A percentile compares a stretch with the other conserved stretches of the same genome.
phyloP scores from a whole-genome alignment of 257 asterid genomes.

The Plantago ovata region DNA sequence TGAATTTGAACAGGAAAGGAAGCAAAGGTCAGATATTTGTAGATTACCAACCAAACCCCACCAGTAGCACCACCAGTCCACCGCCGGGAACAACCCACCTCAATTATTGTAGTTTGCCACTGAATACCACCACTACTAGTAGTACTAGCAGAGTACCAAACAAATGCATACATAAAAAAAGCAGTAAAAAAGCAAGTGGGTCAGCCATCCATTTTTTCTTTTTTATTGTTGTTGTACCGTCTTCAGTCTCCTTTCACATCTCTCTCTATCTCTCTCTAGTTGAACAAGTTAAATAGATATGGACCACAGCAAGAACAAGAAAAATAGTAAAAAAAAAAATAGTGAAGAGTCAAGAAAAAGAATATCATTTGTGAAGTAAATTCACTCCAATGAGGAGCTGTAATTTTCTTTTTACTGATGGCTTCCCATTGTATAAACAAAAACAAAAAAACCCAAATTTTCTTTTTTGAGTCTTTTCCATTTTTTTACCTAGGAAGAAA shows the following conservation, averaged over 20 bases:
- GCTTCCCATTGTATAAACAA: conserved; percentile 28
- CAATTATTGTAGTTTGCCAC: neutral
- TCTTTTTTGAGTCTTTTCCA: neutral
- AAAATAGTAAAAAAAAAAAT: conserved; percentile 26
- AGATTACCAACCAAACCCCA: conserved; percentile 16
- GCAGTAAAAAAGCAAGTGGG: conserved; percentile 43
- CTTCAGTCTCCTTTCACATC: conserved; percentile 31
- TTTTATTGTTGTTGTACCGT: conserved; percentile 30
- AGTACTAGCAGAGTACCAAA: conserved; percentile 33
- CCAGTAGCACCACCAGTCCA: neutral
- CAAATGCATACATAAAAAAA: conserved; percentile 42
- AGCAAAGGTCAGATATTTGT: conserved; percentile 19
- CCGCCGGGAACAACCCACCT: conserved; percentile 20
- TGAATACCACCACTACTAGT: neutral
- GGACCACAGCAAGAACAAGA: conserved; percentile 37
- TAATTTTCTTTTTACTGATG: conserved; percentile 36
- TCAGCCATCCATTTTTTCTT: conserved; percentile 39
- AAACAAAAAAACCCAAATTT: neutral
- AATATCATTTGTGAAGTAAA: too few species aligned
- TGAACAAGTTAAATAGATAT: conserved; percentile 21
- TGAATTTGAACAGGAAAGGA: conserved; percentile 27
- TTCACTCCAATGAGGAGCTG: conserved; percentile 23
- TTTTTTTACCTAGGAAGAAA: conserved; percentile 11
- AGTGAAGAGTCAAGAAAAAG: conserved; percentile 14
- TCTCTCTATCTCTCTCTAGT: conserved; percentile 38